Evolutionary conservation across 169 alveolate genomes (phyloP).

Genomic region (Toxoplasma gondii): DNA sequence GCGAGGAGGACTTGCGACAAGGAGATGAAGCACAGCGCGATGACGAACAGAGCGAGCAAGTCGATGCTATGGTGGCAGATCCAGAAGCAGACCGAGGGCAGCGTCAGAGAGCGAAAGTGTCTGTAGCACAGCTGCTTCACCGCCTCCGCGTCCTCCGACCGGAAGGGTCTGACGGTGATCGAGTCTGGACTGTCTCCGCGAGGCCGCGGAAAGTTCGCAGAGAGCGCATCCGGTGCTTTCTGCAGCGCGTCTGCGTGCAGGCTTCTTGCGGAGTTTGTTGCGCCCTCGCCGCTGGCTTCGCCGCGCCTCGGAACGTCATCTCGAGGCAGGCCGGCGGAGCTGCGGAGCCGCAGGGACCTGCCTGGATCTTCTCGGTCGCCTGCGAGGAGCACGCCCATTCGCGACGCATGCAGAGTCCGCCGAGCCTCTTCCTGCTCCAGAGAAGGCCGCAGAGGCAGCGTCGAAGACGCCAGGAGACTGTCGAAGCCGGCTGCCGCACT

Average conservation of each 20-base stretch:
- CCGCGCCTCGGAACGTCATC: too few relatives aligned
- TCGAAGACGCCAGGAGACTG: not conserved
- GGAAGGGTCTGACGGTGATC: not conserved
- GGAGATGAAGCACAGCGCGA: not conserved
- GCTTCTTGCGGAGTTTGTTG: too few relatives aligned
- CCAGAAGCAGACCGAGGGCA: not conserved
- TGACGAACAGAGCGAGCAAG: not conserved
- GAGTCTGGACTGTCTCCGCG: not conserved
- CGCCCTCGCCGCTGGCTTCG: too few relatives aligned
- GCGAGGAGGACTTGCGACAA: not conserved
- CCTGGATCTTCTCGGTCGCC: not conserved
- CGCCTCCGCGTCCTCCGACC: not conserved
- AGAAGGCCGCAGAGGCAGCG: not conserved
- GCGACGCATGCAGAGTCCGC: not conserved
- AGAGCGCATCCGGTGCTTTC: too few relatives aligned
- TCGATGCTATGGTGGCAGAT: conserved; percentile 28
- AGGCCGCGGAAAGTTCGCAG: too few relatives aligned
- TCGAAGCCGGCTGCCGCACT: not conserved
- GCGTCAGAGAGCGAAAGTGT: conserved; percentile 8
- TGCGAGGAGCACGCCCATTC: not conserved
- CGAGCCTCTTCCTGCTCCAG: not conserved
- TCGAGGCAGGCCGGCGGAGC: too few relatives aligned
- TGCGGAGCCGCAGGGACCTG: not conserved
- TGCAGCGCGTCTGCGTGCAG: too few relatives aligned
- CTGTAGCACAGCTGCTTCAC: not conserved